Conservation (phyloP, 2,329 filamentous ascomycete genomes). For the Lecanoromycetidae sp. region DNA sequence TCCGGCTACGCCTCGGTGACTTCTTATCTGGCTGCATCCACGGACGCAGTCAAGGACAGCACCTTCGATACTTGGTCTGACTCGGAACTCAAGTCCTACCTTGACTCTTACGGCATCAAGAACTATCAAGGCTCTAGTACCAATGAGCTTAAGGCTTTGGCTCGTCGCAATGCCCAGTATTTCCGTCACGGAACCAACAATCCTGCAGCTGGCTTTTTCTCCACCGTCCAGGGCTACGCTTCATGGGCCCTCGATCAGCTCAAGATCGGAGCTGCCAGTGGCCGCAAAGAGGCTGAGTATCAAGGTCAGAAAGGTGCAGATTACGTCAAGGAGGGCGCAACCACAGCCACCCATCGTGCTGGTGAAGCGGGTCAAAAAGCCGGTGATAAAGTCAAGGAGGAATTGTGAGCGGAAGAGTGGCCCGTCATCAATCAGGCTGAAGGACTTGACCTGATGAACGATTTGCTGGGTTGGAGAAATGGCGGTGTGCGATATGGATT, state of each 20-base stretch:
- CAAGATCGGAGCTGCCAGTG: conserved; percentile 36
- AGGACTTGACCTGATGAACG: conserved; percentile 5
- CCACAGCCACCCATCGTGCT: conserved; percentile 16
- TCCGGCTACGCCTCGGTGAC: conserved; percentile 51
- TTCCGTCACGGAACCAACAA: conserved; percentile 63
- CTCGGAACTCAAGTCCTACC: conserved; percentile 62
- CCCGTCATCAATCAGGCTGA: background rate
- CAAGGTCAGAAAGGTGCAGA: conserved; percentile 38
- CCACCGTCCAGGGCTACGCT: conserved; percentile 42
- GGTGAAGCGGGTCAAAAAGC: conserved; percentile 17
- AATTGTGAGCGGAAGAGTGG: conserved; percentile 12
- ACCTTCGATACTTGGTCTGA: conserved; percentile 62
- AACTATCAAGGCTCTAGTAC: conserved; percentile 55
- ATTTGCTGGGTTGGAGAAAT: background rate
- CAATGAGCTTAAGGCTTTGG: conserved; percentile 57
- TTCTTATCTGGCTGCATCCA: conserved; percentile 55
- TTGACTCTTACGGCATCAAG: conserved; percentile 64
- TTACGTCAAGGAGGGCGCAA: conserved; percentile 25
- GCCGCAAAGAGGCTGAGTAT: conserved; percentile 30
- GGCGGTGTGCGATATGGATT: background rate
- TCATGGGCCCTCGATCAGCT: conserved; percentile 40
- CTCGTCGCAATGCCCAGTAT: conserved; percentile 61
- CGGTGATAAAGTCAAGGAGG: conserved; percentile 18
- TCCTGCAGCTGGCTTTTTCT: conserved; percentile 53
- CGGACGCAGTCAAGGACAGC: conserved; percentile 50